phyloP scores from a whole-genome alignment of 768 basidiomycete genomes.

The Cubamyces sp. region DNA sequence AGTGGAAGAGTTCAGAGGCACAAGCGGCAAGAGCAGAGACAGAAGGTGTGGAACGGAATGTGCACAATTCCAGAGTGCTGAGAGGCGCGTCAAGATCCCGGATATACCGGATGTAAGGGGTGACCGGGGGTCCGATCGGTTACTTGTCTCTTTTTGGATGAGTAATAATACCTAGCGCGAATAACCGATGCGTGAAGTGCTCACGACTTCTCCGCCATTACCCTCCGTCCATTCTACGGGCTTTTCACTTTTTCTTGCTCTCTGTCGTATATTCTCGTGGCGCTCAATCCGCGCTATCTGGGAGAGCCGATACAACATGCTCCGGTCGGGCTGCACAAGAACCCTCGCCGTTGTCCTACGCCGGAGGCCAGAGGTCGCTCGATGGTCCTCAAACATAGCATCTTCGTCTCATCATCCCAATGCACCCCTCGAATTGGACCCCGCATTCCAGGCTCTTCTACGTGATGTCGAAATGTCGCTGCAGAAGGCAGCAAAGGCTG shows the following conservation, averaged over 20 bases:
- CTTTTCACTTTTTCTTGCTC: neutral
- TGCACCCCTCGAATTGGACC: conserved; percentile 65
- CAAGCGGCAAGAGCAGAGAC: neutral
- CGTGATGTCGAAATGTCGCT: conserved; percentile 72
- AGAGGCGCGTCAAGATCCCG: too few species aligned
- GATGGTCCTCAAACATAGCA: conserved; percentile 40
- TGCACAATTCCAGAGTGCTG: too few species aligned
- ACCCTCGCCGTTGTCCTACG: conserved; percentile 16
- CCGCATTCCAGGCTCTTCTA: conserved; percentile 63
- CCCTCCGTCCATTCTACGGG: neutral
- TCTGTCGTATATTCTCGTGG: neutral
- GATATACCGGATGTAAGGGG: neutral
- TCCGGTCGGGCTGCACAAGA: conserved; percentile 23
- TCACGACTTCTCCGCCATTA: neutral
- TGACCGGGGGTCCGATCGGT: neutral
- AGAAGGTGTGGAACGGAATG: neutral
- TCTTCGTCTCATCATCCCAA: conserved; percentile 51
- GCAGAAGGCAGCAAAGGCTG: conserved; percentile 14
- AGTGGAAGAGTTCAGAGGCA: neutral
- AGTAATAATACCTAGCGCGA: neutral
- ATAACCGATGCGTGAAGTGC: neutral
- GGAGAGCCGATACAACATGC: conserved; percentile 18
- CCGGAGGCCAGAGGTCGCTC: conserved; percentile 16
- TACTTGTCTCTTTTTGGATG: neutral
- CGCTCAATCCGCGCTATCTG: too few species aligned